Evolutionary conservation across 768 basidiomycete genomes (phyloP).

Genomic region (Russula sp.): DNA sequence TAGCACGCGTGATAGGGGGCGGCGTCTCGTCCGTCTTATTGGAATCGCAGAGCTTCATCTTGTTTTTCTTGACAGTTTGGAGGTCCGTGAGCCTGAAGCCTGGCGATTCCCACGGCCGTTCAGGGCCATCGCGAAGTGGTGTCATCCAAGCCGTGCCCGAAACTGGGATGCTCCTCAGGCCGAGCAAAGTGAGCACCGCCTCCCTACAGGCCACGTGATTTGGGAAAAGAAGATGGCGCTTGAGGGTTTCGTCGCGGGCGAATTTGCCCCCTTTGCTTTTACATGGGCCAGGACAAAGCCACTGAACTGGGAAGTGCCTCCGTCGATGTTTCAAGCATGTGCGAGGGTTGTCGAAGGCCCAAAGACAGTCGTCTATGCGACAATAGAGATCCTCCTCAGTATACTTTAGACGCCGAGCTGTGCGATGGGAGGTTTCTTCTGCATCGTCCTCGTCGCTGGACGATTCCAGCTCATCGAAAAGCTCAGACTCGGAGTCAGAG

Average conservation of each 20-base stretch:
- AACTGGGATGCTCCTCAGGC: neutral
- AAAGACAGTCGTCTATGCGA: slow-evolving; percentile 1
- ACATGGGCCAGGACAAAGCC: slow-evolving; percentile 5
- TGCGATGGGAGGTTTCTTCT: neutral
- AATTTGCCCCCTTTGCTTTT: neutral
- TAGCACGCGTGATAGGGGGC: too few species aligned
- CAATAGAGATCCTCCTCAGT: slow-evolving; percentile 8
- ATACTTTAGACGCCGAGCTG: neutral
- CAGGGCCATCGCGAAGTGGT: slow-evolving; percentile 13
- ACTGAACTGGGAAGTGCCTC: neutral
- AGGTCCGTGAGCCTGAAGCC: slow-evolving; percentile 9
- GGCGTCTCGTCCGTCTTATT: neutral
- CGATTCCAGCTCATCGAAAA: neutral
- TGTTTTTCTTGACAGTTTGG: slow-evolving; percentile 4
- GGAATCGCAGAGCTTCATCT: neutral
- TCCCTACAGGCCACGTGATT: neutral
- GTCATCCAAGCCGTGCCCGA: slow-evolving; percentile 2
- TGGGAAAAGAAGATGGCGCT: slow-evolving; percentile 2
- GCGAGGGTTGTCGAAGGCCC: neutral
- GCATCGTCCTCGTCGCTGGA: neutral
- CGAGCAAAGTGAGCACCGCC: neutral
- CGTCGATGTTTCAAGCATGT: neutral
- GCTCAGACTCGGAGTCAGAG: neutral
- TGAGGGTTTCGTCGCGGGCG: neutral
- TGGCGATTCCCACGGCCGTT: slow-evolving; percentile 10